phyloP scores from a whole-genome alignment of 2,329 filamentous ascomycete genomes.

The Neocucurbitaria cava region DNA sequence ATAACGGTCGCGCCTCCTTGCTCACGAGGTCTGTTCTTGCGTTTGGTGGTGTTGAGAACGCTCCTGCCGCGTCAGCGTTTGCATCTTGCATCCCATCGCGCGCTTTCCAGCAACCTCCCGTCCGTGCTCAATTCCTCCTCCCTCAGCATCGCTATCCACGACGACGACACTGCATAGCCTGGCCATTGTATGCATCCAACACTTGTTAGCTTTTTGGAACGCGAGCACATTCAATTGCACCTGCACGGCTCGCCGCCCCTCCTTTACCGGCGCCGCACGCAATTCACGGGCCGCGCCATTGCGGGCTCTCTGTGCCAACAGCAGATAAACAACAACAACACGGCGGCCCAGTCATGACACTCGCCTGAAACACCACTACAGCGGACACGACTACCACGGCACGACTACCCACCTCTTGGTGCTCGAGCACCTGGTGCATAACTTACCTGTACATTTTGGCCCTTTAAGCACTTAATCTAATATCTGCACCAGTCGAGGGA shows the following conservation, averaged over 20 bases:
- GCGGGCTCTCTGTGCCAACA: conserved; percentile 26
- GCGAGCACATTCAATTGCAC: conserved; percentile 32
- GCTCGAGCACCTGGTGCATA: conserved; percentile 24
- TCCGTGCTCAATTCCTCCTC: conserved; percentile 28
- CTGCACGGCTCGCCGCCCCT: conserved; percentile 33
- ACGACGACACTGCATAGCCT: conserved; percentile 16
- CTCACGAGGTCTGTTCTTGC: conserved; percentile 17
- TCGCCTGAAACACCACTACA: conserved; percentile 14
- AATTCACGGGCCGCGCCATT: conserved; percentile 22
- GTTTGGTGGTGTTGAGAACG: conserved; percentile 19
- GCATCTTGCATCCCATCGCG: conserved; percentile 20
- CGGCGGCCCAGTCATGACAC: conserved; percentile 24
- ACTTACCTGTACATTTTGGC: conserved; percentile 32
- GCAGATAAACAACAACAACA: conserved; percentile 29
- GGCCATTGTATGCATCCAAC: conserved; percentile 40
- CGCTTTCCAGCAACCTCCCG: conserved; percentile 11
- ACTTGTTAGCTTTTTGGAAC: conserved; percentile 45
- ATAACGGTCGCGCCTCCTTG: conserved; percentile 14
- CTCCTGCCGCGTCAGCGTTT: conserved; percentile 32
- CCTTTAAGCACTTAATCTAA: conserved; percentile 19
- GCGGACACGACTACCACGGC: conserved; percentile 19
- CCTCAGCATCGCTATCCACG: conserved; percentile 4
- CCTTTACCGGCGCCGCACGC: conserved; percentile 35
- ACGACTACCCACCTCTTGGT: conserved; percentile 24
- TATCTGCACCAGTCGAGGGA: conserved; percentile 12